These are phyloP conservation scores for Hymenoscyphus fraxineus DNA, from an alignment of 2,329 filamentous ascomycete genomes.

Conservation along the genomic window DNA sequence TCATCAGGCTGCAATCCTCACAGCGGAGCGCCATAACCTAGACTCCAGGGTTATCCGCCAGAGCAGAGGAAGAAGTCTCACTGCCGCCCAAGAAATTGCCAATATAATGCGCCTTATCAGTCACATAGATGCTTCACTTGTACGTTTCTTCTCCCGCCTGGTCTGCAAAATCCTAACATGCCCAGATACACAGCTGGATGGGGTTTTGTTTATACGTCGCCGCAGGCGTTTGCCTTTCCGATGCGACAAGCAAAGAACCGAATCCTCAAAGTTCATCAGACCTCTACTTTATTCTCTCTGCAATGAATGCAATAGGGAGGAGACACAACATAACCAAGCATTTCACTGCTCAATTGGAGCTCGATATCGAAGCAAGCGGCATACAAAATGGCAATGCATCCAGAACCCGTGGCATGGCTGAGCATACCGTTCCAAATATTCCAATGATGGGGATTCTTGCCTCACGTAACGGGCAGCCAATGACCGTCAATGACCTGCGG, in stretches of 20 bases:
- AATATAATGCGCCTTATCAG: conserved; percentile 77
- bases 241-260: conserved; percentile 49
- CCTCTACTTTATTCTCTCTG: conserved; percentile 72
- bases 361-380: conserved; percentile 62
- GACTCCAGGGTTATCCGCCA: conserved; percentile 61
- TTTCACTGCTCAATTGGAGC: conserved; percentile 77
- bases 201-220: conserved; percentile 84
- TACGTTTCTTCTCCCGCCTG: conserved; percentile 42
- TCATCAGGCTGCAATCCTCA: conserved; percentile 84
- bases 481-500: conserved; percentile 22
- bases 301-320: conserved; percentile 72
- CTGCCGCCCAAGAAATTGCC: conserved; percentile 79
- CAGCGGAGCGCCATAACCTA: conserved; percentile 68
- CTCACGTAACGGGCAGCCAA: conserved; percentile 17
- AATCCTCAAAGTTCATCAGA: conserved; percentile 37
- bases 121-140: conserved; percentile 62
- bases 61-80: conserved; percentile 69
- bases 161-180: conserved; percentile 18
- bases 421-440: conserved; percentile 5
- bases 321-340: conserved; percentile 74
- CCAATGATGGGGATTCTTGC: conserved; percentile 21
- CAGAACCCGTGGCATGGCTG: too few relatives aligned
- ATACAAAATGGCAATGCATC: neutral
- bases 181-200: conserved; percentile 70
- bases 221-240: conserved; percentile 76